Evolutionary conservation across 768 basidiomycete species (phyloP).

Genomic region (Cystobasidium onofrii): DNA sequence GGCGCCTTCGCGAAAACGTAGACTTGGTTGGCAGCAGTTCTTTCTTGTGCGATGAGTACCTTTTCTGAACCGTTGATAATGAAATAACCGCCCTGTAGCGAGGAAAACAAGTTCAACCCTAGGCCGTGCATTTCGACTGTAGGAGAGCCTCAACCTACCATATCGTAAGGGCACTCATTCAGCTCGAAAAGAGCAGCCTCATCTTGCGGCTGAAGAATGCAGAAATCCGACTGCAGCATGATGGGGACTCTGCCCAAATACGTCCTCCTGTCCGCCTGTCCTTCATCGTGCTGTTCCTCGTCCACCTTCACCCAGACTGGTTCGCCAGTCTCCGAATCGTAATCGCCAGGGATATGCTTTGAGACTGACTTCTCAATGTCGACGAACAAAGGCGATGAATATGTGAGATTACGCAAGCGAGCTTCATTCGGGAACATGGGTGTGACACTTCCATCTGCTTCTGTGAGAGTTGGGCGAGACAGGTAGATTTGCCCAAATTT

Average conservation of each 20-base stretch:
- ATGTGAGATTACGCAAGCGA: constrained; percentile 84
- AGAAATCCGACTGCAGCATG: constrained; percentile 93
- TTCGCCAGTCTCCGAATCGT: constrained; percentile 51
- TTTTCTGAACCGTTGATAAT: constrained; percentile 99
- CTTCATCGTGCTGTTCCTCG: constrained; percentile 26
- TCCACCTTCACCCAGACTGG: constrained; percentile 36
- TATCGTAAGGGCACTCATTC: constrained; percentile 97
- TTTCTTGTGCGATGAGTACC: constrained; percentile 97
- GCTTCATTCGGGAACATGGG: constrained; percentile 97
- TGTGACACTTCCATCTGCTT: constrained; percentile 86
- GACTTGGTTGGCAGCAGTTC: constrained; percentile 98
- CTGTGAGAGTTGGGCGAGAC: constrained; percentile 85
- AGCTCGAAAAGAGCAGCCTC: constrained; percentile 78
- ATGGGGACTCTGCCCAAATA: constrained; percentile 97
- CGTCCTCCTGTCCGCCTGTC: constrained; percentile 57
- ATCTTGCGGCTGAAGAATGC: constrained; percentile 70
- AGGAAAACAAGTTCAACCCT: too few relatives aligned
- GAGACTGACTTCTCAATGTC: constrained; percentile 85
- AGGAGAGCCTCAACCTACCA: constrained; percentile 39
- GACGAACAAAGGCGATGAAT: constrained; percentile 88
- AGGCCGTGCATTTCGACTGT: too few relatives aligned
- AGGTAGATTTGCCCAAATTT: constrained; percentile 97
- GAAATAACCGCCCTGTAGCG: constrained; percentile 92
- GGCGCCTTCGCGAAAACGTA: constrained; percentile 98
- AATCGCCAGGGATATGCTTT: constrained; percentile 65